Base-by-base conservation (phyloP, 306 rosid genomes). In the Pterocarpus santalinus region DNA sequence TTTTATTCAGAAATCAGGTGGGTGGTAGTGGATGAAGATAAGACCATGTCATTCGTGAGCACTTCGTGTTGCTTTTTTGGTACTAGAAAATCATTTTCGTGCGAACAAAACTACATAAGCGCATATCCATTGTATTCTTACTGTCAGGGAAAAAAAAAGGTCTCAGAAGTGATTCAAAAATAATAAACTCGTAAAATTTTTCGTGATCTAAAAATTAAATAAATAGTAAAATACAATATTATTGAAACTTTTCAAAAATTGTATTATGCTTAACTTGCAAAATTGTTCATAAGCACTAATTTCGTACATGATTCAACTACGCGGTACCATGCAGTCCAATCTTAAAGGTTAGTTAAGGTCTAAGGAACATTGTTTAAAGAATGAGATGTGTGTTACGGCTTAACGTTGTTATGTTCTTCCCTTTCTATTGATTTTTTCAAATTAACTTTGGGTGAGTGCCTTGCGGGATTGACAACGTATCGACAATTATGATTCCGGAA, bases 321-420 rank as follows among this genome's bases (percentile, higher is more conserved):
- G 47, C 49, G 12, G 32, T 12, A n/a, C 49, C 6, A 22, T 72
- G 32, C 16, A 16, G 2, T 17, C 77, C 49, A 55, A 72, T 16
- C 52, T 56, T 56, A 5, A 34, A 64, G 34, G 8, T 22, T 47
- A 55, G 49, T 22, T 69, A 65, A 66, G 65, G 39, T 77, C 17
- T 46, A 36, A 36, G 56, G 66, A 77, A 51, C 28, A 62, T 28
- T 60, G 65, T 60, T 28, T 8, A 5, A 6, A 7, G 1, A 56
- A 7, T 16, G 47, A 43, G 8, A 43, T 43, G 1, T 43, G 47
- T 43, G 46, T 41, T 41, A 1, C 8, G 57, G 57, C 12, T 51
- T 51, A 17, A 51, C 22, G 57, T 11, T 47, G 53, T 11, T 47
- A n/a, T 14, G 57, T 14, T 49, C 10, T 1, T 46, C 51, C 10